A percentile compares a stretch with the other conserved stretches of the same genome.
These are phyloP conservation scores for Pezicula rhizophila DNA, from an alignment of 2,329 filamentous ascomycete species.

Conservation along the genomic window DNA sequence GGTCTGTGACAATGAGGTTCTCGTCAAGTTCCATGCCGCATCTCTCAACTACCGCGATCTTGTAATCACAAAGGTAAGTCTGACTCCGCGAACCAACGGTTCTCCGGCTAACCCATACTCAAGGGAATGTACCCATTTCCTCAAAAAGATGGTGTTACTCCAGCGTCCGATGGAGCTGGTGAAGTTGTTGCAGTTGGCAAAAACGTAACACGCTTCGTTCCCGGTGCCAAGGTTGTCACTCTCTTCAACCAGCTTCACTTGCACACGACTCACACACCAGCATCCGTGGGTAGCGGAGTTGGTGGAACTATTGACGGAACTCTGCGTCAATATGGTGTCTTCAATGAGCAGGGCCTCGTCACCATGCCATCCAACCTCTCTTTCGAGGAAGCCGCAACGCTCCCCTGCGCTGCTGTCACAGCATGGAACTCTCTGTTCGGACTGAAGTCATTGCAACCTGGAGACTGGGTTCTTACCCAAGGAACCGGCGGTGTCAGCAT, in stretches of 20 bases:
- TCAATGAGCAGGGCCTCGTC: constrained; percentile 54
- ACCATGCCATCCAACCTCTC: constrained; percentile 44
- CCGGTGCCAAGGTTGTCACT: constrained; percentile 52
- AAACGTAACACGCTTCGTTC: constrained; percentile 50
- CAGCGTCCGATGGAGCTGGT: constrained; percentile 37
- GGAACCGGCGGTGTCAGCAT: constrained; percentile 37
- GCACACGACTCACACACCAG: constrained; percentile 16
- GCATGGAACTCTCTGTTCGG: constrained; percentile 54
- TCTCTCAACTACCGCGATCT: constrained; percentile 35
- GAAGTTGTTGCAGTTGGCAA: constrained; percentile 45
- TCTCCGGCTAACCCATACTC: neutral
- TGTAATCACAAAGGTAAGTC: constrained; percentile 27
- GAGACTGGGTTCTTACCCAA: constrained; percentile 34
- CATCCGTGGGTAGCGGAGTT: constrained; percentile 39
- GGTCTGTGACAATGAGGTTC: constrained; percentile 46
- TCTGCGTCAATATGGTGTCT: constrained; percentile 42
- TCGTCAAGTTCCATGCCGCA: constrained; percentile 41
- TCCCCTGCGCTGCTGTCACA: constrained; percentile 47
- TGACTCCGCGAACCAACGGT: neutral
- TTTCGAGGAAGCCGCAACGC: constrained; percentile 40
- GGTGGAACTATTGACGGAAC: constrained; percentile 47
- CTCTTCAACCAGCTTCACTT: constrained; percentile 46
- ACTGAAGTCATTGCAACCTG: constrained; percentile 29
- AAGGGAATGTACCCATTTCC: constrained; percentile 23
- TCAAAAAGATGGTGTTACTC: constrained; percentile 19